Conservation (phyloP, 345 rosid genomes). For the Crucihimalaya himalaica region DNA sequence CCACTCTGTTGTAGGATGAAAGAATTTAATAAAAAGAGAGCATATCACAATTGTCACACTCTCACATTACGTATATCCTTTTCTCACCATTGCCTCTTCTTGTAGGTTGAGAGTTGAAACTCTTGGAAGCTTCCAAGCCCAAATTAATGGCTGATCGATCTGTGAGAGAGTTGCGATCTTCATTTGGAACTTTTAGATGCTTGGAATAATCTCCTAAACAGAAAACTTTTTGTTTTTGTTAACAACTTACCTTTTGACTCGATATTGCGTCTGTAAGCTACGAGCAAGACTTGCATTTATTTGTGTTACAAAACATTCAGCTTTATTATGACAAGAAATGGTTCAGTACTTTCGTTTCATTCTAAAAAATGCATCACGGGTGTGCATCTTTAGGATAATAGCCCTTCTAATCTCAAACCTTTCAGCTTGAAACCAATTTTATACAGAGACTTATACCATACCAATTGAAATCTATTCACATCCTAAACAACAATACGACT, state of each 20-base stretch:
- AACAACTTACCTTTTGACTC: background rate
- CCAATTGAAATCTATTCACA: slow-evolving; percentile 47
- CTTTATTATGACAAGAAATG: slow-evolving; percentile 23
- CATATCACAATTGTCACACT: background rate
- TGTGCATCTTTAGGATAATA: background rate
- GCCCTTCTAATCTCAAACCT: slow-evolving; percentile 31
- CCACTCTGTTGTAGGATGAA: background rate
- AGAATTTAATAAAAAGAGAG: background rate
- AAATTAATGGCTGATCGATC: background rate
- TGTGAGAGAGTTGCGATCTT: slow-evolving; percentile 7
- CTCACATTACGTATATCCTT: background rate
- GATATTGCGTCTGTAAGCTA: slow-evolving; percentile 4
- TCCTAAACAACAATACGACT: slow-evolving; percentile 35
- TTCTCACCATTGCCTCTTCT: slow-evolving; percentile 6
- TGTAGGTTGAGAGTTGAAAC: slow-evolving; percentile 33
- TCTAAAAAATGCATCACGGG: slow-evolving; percentile 7
- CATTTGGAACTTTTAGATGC: background rate
- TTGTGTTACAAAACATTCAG: slow-evolving; percentile 10
- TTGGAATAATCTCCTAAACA: background rate
- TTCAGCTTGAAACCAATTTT: slow-evolving; percentile 35
- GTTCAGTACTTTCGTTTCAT: slow-evolving; percentile 17
- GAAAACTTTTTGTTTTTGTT: background rate
- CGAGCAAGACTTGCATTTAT: slow-evolving; percentile 15
- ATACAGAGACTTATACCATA: slow-evolving; percentile 37
- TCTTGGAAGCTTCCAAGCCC: slow-evolving; percentile 17